phyloP scores from a whole-genome alignment of 1,284 basidiomycete genomes.

The Cutaneotrichosporon sp. region DNA sequence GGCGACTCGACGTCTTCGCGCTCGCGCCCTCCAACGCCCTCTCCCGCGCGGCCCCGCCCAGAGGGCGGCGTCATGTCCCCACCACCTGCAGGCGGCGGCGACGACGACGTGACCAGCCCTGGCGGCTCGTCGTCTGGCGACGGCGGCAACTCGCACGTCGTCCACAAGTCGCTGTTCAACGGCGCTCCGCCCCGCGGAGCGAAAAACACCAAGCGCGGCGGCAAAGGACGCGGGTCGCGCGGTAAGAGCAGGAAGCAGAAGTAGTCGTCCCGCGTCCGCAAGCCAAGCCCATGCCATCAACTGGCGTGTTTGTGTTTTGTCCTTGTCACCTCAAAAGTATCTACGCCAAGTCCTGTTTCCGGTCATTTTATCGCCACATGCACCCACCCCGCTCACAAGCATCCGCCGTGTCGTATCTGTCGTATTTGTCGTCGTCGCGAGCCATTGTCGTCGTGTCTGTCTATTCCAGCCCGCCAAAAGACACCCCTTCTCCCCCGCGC shows the following conservation, averaged over 20 bases:
- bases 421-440: too few species aligned
- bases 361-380: too few species aligned
- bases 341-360: too few species aligned
- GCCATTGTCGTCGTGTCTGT: too few species aligned
- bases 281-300: too few species aligned
- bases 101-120: background rate
- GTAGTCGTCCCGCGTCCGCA: too few species aligned
- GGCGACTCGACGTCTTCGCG: conserved; percentile 7
- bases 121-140: background rate
- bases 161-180: conserved; percentile 18
- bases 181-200: background rate
- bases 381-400: too few species aligned
- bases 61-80: conserved; percentile 5
- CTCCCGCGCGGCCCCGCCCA: background rate
- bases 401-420: too few species aligned
- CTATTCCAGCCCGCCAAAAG: too few species aligned
- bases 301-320: too few species aligned
- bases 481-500: too few species aligned
- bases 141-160: conserved; percentile 8
- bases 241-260: conserved; percentile 4
- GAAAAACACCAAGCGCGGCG: background rate
- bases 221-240: background rate
- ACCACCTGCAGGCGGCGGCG: background rate
- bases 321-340: too few species aligned
- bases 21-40: conserved; percentile 6